Conservation (phyloP, 2,329 filamentous ascomycete species). For the Colletotrichum brevisporum region DNA sequence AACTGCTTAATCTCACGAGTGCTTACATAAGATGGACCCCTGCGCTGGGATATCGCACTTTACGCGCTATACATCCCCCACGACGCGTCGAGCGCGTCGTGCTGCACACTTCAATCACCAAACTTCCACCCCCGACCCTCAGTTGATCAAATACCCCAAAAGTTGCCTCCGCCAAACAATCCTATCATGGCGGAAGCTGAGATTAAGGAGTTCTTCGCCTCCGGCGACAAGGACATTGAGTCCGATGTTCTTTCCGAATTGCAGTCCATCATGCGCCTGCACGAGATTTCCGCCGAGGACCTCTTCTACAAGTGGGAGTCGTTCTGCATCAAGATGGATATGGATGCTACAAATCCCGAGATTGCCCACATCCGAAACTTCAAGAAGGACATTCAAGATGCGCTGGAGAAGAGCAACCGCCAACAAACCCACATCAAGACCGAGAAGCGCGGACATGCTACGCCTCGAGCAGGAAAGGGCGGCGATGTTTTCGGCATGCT, state of each 20-base stretch:
- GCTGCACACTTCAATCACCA: background rate
- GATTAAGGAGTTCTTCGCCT: constrained; percentile 68
- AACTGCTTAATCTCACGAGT: too few relatives aligned
- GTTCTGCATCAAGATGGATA: constrained; percentile 94
- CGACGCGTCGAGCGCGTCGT: constrained; percentile 31
- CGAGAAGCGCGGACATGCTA: constrained; percentile 73
- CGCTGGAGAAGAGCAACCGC: constrained; percentile 82
- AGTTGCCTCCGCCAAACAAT: constrained; percentile 2
- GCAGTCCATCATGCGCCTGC: constrained; percentile 86
- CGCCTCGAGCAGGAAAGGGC: constrained; percentile 72
- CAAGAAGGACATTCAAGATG: constrained; percentile 89
- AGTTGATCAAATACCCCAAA: background rate
- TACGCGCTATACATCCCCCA: constrained; percentile 24
- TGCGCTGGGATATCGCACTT: constrained; percentile 23
- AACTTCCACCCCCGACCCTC: constrained; percentile 18
- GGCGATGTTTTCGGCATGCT: constrained; percentile 89
- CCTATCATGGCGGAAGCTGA: constrained; percentile 48
- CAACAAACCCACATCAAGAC: constrained; percentile 71
- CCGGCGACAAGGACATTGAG: constrained; percentile 72
- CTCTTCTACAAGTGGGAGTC: constrained; percentile 99
- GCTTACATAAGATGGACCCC: too few relatives aligned
- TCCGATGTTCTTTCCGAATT: constrained; percentile 86
- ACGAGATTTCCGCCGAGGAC: constrained; percentile 86
- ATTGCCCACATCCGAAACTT: constrained; percentile 81
- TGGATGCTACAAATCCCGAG: constrained; percentile 80